phyloP scores from a whole-genome alignment of 306 rosid species.

The Crotalaria pallida region DNA sequence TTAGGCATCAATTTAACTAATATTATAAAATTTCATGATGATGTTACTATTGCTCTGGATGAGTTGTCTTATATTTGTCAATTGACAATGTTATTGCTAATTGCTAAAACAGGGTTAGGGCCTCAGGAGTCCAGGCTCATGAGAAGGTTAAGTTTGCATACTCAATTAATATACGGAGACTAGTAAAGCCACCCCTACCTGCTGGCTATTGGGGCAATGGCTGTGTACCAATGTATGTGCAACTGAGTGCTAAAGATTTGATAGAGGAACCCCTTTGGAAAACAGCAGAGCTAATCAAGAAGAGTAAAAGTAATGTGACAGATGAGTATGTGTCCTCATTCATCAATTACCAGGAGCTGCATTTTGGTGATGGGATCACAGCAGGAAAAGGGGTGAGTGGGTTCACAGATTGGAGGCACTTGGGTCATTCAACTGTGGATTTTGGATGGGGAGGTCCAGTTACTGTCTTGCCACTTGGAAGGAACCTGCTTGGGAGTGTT shows the following conservation, averaged over 20 bases:
- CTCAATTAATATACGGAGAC: slow-evolving; percentile 52
- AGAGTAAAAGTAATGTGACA: slow-evolving; percentile 59
- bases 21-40: not conserved
- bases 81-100: not conserved
- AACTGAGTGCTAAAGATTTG: slow-evolving; percentile 44
- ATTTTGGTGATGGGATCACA: slow-evolving; percentile 55
- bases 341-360: slow-evolving; percentile 61
- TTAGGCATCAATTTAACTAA: not conserved
- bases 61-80: not conserved
- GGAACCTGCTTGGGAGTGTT: slow-evolving; percentile 64
- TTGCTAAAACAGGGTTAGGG: slow-evolving; percentile 42
- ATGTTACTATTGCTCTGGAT: not conserved
- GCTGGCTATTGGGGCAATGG: slow-evolving; percentile 86
- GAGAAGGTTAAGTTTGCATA: slow-evolving; percentile 72
- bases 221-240: slow-evolving; percentile 69
- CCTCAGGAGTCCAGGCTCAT: slow-evolving; percentile 29
- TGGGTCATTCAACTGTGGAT: slow-evolving; percentile 80
- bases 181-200: slow-evolving; percentile 54
- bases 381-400: slow-evolving; percentile 72
- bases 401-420: slow-evolving; percentile 90
- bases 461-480: slow-evolving; percentile 67
- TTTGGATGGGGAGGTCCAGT: slow-evolving; percentile 97
- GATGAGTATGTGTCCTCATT: slow-evolving; percentile 73
- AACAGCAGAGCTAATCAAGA: slow-evolving; percentile 60
- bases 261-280: slow-evolving; percentile 57